Conservation (phyloP, 495 filamentous ascomycete species). For the Arthonia radiata region DNA sequence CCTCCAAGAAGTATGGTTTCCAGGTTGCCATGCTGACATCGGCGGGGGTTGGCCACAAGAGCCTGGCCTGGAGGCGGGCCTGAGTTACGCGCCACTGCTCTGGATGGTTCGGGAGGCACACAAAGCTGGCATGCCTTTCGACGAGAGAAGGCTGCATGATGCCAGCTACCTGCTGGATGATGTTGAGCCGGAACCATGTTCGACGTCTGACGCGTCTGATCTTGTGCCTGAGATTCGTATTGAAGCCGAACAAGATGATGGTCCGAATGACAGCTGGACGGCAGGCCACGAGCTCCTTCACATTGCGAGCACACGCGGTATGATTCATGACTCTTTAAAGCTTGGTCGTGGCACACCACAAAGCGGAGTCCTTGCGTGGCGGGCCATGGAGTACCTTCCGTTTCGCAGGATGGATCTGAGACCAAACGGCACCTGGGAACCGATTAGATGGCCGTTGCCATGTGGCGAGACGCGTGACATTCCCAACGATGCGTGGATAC, state of each 20-base stretch:
- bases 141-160: slow-evolving; percentile 37
- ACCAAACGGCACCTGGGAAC: slow-evolving; percentile 51
- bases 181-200: too few species aligned
- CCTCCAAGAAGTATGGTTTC: slow-evolving; percentile 67
- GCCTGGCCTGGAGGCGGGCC: slow-evolving; percentile 26
- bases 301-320: slow-evolving; percentile 30
- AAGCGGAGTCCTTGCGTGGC: slow-evolving; percentile 43
- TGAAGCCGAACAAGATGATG: too few species aligned
- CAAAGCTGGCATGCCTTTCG: slow-evolving; percentile 46
- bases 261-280: too few species aligned
- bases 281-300: slow-evolving; percentile 31
- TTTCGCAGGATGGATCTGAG: slow-evolving; percentile 66
- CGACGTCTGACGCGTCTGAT: too few species aligned
- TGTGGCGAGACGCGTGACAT: slow-evolving; percentile 65
- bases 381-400: slow-evolving; percentile 64
- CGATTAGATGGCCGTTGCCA: slow-evolving; percentile 58
- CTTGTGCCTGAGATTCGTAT: too few species aligned
- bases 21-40: slow-evolving; percentile 60
- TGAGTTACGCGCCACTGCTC: slow-evolving; percentile 51
- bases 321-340: slow-evolving; percentile 50
- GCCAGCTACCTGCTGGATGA: slow-evolving; percentile 35
- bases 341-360: slow-evolving; percentile 36
- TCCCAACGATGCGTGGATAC: slow-evolving; percentile 41
- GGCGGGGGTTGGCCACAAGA: slow-evolving; percentile 82
- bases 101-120: slow-evolving; percentile 73